A percentile compares a stretch with the other conserved stretches of the same genome.
phyloP scores from a whole-genome alignment of 345 rosid species.

The Atalantia buxifolia region DNA sequence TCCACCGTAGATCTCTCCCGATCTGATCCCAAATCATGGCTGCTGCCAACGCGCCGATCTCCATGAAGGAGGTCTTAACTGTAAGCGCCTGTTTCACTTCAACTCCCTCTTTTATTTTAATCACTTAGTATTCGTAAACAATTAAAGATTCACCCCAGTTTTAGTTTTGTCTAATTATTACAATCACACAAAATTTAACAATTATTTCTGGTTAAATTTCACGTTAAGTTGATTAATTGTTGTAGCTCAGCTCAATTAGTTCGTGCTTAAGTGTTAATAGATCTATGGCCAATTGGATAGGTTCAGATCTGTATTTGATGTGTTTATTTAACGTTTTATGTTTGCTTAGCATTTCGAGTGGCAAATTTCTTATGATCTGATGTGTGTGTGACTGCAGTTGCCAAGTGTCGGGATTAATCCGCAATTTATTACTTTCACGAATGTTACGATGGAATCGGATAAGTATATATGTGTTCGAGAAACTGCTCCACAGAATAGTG shows the following conservation, averaged over 20 bases:
- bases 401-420: slow-evolving; percentile 85
- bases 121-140: neutral
- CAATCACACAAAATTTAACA: neutral
- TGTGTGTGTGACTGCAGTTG: slow-evolving; percentile 40
- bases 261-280: slow-evolving; percentile 11
- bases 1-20: slow-evolving; percentile 46
- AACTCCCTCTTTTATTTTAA: slow-evolving; percentile 1
- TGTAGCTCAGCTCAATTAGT: slow-evolving; percentile 4
- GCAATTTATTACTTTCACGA: slow-evolving; percentile 85
- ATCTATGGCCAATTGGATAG: slow-evolving; percentile 7
- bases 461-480: slow-evolving; percentile 96
- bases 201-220: neutral
- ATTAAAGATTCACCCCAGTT: slow-evolving; percentile 9
- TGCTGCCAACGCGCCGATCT: slow-evolving; percentile 86
- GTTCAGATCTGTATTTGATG: slow-evolving; percentile 33
- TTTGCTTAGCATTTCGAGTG: slow-evolving; percentile 6
- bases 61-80: slow-evolving; percentile 89
- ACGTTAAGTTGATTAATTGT: neutral
- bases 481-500: slow-evolving; percentile 96
- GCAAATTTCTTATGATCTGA: slow-evolving; percentile 21
- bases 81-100: slow-evolving; percentile 36
- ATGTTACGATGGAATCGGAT: slow-evolving; percentile 97
- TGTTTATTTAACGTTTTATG: slow-evolving; percentile 11
- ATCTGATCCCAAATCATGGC: slow-evolving; percentile 68
- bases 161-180: neutral